Conservation (phyloP, 2,329 filamentous ascomycete genomes). For the Orbilia ellipsospora region DNA sequence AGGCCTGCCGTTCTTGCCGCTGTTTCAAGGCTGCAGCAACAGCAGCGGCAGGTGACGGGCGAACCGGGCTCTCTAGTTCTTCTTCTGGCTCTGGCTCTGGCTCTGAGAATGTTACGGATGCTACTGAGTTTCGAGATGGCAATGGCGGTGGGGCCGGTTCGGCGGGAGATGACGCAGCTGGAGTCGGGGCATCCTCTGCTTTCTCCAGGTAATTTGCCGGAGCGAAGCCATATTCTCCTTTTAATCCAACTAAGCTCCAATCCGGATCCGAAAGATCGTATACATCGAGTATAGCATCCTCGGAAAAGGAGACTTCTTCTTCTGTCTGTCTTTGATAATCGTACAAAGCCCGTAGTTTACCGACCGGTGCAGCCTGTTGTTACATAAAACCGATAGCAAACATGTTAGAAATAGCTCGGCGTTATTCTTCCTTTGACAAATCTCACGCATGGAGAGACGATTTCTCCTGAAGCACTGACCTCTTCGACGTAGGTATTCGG, state of each 20-base stretch:
- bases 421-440: slow-evolving; percentile 11
- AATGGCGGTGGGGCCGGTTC: slow-evolving; percentile 56
- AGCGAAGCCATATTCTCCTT: slow-evolving; percentile 90
- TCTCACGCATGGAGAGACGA: slow-evolving; percentile 37
- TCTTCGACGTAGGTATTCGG: slow-evolving; percentile 96
- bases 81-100: slow-evolving; percentile 35
- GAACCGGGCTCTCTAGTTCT: slow-evolving; percentile 31
- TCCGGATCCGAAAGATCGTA: slow-evolving; percentile 93
- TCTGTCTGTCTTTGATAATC: slow-evolving; percentile 98
- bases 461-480: slow-evolving; percentile 68
- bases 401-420: slow-evolving; percentile 3
- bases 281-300: slow-evolving; percentile 83
- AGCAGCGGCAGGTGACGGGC: slow-evolving; percentile 34
- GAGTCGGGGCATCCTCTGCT: slow-evolving; percentile 62
- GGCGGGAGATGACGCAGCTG: slow-evolving; percentile 63
- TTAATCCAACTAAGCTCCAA: slow-evolving; percentile 90
- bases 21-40: slow-evolving; percentile 44
- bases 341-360: slow-evolving; percentile 89
- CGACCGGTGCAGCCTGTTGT: slow-evolving; percentile 71
- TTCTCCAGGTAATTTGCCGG: slow-evolving; percentile 94
- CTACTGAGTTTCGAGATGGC: slow-evolving; percentile 57
- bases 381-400: not conserved
- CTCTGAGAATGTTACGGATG: slow-evolving; percentile 17
- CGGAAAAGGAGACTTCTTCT: slow-evolving; percentile 94
- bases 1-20: slow-evolving; percentile 37